Evolutionary conservation across 2,329 filamentous ascomycete genomes (phyloP).

Genomic region (Penicillium sp.): DNA sequence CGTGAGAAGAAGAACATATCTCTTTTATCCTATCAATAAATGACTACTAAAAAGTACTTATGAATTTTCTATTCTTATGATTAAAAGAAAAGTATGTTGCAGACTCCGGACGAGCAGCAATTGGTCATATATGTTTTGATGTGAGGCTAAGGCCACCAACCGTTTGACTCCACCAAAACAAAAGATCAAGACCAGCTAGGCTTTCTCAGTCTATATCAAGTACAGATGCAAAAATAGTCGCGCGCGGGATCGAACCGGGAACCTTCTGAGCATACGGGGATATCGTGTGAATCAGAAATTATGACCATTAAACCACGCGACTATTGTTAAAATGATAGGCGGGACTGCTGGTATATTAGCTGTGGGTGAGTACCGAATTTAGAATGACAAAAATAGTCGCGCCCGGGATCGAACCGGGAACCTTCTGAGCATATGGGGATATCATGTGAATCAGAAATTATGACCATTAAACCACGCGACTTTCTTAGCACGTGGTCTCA

Average conservation of each 20-base stretch:
- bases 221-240: conserved; percentile 12
- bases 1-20: background rate
- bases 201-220: background rate
- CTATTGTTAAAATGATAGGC: too few relatives aligned
- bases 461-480: conserved; percentile 14
- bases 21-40: background rate
- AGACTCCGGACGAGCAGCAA: too few relatives aligned
- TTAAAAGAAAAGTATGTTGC: too few relatives aligned
- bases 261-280: conserved; percentile 5
- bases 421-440: conserved; percentile 2
- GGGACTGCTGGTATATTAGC: too few relatives aligned
- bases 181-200: background rate
- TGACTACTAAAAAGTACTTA: too few relatives aligned
- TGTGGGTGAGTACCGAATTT: too few relatives aligned
- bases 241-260: conserved; percentile 14
- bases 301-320: conserved; percentile 21
- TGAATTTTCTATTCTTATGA: too few relatives aligned
- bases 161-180: too few relatives aligned
- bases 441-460: conserved; percentile 11
- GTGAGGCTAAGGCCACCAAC: too few relatives aligned
- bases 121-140: too few relatives aligned
- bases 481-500: too few relatives aligned
- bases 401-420: conserved; percentile 14
- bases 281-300: conserved; percentile 17
- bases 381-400: conserved; percentile 15